A percentile compares a stretch with the other conserved stretches of the same genome.
These are phyloP conservation scores for Tilletia horrida DNA, from an alignment of 1,284 basidiomycete genomes.

Conservation along the genomic window DNA sequence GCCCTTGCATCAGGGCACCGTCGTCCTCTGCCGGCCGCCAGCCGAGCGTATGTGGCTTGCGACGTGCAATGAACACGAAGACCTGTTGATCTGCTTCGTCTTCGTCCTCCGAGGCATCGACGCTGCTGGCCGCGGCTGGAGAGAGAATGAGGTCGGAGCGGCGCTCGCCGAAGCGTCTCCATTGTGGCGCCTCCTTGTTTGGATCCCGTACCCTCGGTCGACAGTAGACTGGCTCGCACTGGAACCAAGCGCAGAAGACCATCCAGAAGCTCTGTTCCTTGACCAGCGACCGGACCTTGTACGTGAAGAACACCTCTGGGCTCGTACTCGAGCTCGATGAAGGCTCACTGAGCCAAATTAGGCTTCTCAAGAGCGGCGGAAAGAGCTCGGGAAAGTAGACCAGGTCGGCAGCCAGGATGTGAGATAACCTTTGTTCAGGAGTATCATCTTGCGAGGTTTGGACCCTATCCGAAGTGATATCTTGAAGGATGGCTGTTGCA, in stretches of 20 bases:
- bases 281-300: slow-evolving; percentile 71
- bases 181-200: neutral
- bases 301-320: slow-evolving; percentile 52
- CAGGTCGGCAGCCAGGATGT: slow-evolving; percentile 51
- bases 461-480: neutral
- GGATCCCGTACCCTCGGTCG: slow-evolving; percentile 8
- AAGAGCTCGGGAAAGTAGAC: slow-evolving; percentile 54
- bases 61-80: slow-evolving; percentile 41
- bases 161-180: slow-evolving; percentile 24
- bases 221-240: slow-evolving; percentile 63
- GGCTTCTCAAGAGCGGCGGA: slow-evolving; percentile 43
- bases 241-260: slow-evolving; percentile 77
- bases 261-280: slow-evolving; percentile 78
- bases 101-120: neutral
- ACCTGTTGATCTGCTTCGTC: slow-evolving; percentile 34
- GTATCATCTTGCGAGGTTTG: neutral
- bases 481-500: slow-evolving; percentile 24
- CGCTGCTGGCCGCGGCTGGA: slow-evolving; percentile 18
- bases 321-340: neutral
- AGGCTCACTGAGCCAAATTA: slow-evolving; percentile 37
- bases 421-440: slow-evolving; percentile 24
- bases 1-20: slow-evolving; percentile 35
- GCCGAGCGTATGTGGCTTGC: slow-evolving; percentile 31
- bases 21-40: slow-evolving; percentile 33
- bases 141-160: slow-evolving; percentile 20